Evolutionary conservation across 306 rosid genomes (phyloP), one percentile per base, ranked within the genome.

Genomic region (Dalbergia cochinchinensis): DNA sequence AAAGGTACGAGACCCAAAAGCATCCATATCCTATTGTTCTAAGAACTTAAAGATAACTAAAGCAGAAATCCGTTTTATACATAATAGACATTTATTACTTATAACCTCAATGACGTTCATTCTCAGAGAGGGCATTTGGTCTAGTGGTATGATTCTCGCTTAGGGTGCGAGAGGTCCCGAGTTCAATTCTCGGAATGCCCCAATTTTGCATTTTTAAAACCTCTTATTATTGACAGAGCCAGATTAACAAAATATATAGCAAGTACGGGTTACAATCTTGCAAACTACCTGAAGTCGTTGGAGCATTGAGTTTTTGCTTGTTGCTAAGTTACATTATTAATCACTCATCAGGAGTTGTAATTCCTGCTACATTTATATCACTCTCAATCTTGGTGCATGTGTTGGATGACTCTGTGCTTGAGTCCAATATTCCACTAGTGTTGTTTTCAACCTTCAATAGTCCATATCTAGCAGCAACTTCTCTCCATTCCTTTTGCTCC

Each of bases 101-200:
- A n/a, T n/a, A n/a, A n/a, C n/a, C n/a, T n/a, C n/a, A n/a, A n/a
- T n/a, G n/a, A n/a, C n/a, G n/a, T n/a, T n/a, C n/a, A n/a, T n/a
- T n/a, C n/a, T n/a, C n/a, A n/a, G n/a, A n/a, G n/a, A 20, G 73
- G 80, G 81, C 74, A 78, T 67, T 78, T 78, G 82, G 82, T 78
- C 82, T 78, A 78, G 82, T 78, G 75, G 82, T 67, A 78, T 78
- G 82, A 78, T 77, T 77, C 81, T 77, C 60, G 75, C 69, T 67
- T 78, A 78, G 76, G 82, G 75, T 78, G 75, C 69, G 75, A 78
- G 82, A 67, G 75, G 82, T 78, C 75, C 82, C 82, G 69, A 78
- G 69, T 78, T 78, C 82, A 78, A 67, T 78, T 78, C 75, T 42
- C 75, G 60, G 69, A 78, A 78, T 78, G 69, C 82, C 65, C 73